Evolutionary conservation across 2,329 filamentous ascomycete genomes (phyloP).

Genomic region (Fusarium sp.): DNA sequence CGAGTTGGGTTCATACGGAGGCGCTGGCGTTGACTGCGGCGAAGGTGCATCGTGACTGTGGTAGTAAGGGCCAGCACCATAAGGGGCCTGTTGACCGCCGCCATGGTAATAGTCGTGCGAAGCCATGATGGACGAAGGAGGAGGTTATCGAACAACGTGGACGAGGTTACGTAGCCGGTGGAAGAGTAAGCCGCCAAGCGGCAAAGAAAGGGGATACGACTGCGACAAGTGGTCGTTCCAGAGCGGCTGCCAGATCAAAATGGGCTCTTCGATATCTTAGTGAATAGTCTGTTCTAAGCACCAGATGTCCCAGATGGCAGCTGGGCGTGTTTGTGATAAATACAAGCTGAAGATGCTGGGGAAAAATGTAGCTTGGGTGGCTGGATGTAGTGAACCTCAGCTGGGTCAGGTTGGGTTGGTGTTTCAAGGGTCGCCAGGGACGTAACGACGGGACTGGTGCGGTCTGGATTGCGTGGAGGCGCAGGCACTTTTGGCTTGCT

Average conservation of each 20-base stretch:
- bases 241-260: slow-evolving; percentile 21
- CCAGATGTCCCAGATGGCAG: slow-evolving; percentile 1
- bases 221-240: slow-evolving; percentile 31
- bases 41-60: slow-evolving; percentile 60
- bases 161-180: slow-evolving; percentile 24
- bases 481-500: slow-evolving; percentile 9
- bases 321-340: slow-evolving; percentile 6
- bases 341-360: slow-evolving; percentile 15
- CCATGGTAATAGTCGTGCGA: slow-evolving; percentile 75
- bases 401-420: slow-evolving; percentile 1
- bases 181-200: slow-evolving; percentile 37
- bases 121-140: slow-evolving; percentile 63
- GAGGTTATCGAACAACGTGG: slow-evolving; percentile 19
- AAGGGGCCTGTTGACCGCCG: slow-evolving; percentile 59
- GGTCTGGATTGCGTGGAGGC: slow-evolving; percentile 44
- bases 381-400: slow-evolving; percentile 36
- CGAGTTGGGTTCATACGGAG: slow-evolving; percentile 54
- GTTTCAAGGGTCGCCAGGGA: slow-evolving; percentile 40
- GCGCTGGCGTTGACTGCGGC: slow-evolving; percentile 55
- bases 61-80: slow-evolving; percentile 58
- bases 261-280: slow-evolving; percentile 10
- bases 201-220: slow-evolving; percentile 43
- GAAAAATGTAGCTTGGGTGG: slow-evolving; percentile 35
- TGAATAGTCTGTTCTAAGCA: not conserved
- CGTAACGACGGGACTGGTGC: slow-evolving; percentile 12